These are phyloP conservation scores for Fraxinus xanthoxyloides DNA, from an alignment of 305 asterid genomes.

Conservation along the genomic window DNA sequence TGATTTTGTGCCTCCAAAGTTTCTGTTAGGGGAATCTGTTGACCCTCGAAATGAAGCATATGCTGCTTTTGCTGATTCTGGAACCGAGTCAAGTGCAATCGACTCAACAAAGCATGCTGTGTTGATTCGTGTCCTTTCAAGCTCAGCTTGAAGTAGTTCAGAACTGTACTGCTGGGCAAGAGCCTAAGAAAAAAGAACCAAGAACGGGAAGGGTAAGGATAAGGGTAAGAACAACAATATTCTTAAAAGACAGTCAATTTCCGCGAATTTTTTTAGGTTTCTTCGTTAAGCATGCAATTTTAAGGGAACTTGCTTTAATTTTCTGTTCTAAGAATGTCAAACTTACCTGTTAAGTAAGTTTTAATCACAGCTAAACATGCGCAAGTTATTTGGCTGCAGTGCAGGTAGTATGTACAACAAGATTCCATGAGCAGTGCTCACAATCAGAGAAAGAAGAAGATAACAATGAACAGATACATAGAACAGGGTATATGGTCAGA, in stretches of 20 bases:
- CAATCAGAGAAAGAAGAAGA: background rate
- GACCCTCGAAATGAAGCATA: conserved; percentile 84
- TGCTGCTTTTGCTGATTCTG: conserved; percentile 94
- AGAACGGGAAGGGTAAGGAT: background rate
- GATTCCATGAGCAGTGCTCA: background rate
- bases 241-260: background rate
- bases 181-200: conserved; percentile 42
- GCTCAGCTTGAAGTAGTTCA: conserved; percentile 85
- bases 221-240: background rate
- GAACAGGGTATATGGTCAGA: background rate
- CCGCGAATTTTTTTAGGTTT: background rate
- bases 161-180: conserved; percentile 92
- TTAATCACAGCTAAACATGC: background rate
- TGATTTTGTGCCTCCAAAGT: conserved; percentile 53
- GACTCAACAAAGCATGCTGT: conserved; percentile 94
- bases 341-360: background rate
- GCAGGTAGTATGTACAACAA: background rate
- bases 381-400: background rate
- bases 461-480: background rate
- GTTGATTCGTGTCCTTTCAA: conserved; percentile 87
- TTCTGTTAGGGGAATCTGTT: conserved; percentile 74
- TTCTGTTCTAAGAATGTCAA: background rate
- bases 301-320: background rate
- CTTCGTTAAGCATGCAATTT: background rate
- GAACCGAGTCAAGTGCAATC: conserved; percentile 65